Evolutionary conservation across 148 eudicot genomes (phyloP).

Genomic region (Amaranthus palmeri): DNA sequence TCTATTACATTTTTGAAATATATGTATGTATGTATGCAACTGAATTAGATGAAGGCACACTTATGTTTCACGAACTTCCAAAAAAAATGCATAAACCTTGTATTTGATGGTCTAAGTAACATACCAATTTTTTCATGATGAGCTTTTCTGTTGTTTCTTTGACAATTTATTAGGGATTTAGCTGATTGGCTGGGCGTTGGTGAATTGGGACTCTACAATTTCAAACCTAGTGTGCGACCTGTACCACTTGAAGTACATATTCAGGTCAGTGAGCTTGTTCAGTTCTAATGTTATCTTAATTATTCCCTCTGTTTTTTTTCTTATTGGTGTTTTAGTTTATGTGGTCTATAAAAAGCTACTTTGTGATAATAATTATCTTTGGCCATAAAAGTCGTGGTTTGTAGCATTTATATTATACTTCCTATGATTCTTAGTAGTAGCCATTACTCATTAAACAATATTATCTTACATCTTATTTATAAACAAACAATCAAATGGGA

Average conservation of each 20-base stretch:
- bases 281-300: not conserved
- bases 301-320: too few species aligned
- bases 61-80: not conserved
- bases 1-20: too few species aligned
- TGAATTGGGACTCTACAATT: conserved; percentile 82
- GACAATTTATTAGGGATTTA: conserved; percentile 52
- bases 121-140: not conserved
- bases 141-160: conserved; percentile 11
- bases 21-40: too few species aligned
- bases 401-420: not conserved
- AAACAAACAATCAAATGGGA: too few species aligned
- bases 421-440: too few species aligned
- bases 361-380: too few species aligned
- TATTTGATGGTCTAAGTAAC: conserved; percentile 3
- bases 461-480: too few species aligned
- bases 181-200: conserved; percentile 98
- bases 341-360: too few species aligned
- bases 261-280: conserved; percentile 50
- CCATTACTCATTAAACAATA: too few species aligned
- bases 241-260: conserved; percentile 99
- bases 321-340: too few species aligned
- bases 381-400: not conserved
- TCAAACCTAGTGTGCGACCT: conserved; percentile 98
- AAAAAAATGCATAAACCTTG: not conserved
- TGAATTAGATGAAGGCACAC: not conserved